These are phyloP conservation scores for Mortierella alpina DNA, from an alignment of 192 early-diverging fungal species.

Conservation along the genomic window DNA sequence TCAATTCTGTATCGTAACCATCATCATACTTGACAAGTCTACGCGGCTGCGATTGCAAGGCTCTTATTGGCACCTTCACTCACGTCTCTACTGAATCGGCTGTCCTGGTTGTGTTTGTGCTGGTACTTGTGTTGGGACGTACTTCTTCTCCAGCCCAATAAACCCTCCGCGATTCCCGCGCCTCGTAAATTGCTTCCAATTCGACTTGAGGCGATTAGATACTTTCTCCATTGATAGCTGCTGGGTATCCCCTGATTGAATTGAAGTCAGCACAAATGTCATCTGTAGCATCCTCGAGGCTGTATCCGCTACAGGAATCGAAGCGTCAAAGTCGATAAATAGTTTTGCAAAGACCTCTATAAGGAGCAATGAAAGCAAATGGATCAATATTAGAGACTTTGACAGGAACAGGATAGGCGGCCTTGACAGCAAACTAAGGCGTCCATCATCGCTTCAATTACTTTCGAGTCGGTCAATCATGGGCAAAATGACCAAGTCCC, in stretches of 20 bases:
- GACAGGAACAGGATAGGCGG: neutral
- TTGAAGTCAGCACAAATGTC: constrained; percentile 71
- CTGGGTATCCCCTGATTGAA: constrained; percentile 59
- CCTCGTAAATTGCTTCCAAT: constrained; percentile 68
- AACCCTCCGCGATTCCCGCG: constrained; percentile 66
- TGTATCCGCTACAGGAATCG: constrained; percentile 70
- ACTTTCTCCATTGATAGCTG: constrained; percentile 64
- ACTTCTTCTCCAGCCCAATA: constrained; percentile 55
- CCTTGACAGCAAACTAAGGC: neutral
- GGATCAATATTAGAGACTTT: neutral
- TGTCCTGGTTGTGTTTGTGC: no score
- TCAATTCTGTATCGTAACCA: no score
- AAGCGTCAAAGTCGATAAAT: constrained; percentile 72
- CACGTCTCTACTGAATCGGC: neutral
- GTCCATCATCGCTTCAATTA: constrained; percentile 31
- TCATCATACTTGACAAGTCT: no score
- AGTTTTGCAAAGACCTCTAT: constrained; percentile 72
- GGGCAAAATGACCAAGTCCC: constrained; percentile 75
- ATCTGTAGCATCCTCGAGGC: constrained; percentile 79
- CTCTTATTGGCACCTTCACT: neutral
- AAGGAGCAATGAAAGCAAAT: neutral
- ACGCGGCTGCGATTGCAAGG: no score
- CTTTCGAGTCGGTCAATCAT: constrained; percentile 71
- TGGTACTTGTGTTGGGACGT: constrained; percentile 4
- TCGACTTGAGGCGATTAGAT: constrained; percentile 61